Conservation (phyloP, 192 early-diverging fungal genomes). For the Spizellomyces sp. region DNA sequence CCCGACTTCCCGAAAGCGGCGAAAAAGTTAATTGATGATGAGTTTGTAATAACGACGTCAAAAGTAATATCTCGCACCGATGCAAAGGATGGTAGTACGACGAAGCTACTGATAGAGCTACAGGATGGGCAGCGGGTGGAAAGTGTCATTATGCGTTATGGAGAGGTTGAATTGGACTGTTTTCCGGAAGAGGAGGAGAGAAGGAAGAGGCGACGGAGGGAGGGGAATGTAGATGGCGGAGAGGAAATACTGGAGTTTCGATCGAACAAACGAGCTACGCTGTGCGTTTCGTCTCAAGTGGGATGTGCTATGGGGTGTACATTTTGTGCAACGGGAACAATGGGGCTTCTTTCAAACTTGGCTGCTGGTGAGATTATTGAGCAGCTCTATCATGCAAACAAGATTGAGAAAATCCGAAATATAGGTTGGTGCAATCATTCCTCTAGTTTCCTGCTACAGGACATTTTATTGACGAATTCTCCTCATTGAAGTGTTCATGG, state of each 20-base stretch:
- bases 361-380: slow-evolving; percentile 58
- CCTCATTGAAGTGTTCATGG: slow-evolving; percentile 24
- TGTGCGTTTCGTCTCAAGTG: slow-evolving; percentile 57
- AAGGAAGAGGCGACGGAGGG: slow-evolving; percentile 17
- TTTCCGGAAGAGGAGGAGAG: slow-evolving; percentile 49
- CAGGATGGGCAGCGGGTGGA: slow-evolving; percentile 61
- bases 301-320: slow-evolving; percentile 64
- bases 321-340: slow-evolving; percentile 62
- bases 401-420: slow-evolving; percentile 54
- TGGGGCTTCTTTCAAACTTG: slow-evolving; percentile 55
- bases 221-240: slow-evolving; percentile 23
- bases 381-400: slow-evolving; percentile 54
- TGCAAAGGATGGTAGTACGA: slow-evolving; percentile 53
- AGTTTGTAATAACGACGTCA: slow-evolving; percentile 50
- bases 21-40: slow-evolving; percentile 38
- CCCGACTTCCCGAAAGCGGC: slow-evolving; percentile 48
- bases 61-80: slow-evolving; percentile 45
- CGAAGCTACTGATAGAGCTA: slow-evolving; percentile 59
- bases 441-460: too few species aligned
- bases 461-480: too few species aligned
- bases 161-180: slow-evolving; percentile 41
- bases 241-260: slow-evolving; percentile 39
- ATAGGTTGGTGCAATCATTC: slow-evolving; percentile 29
- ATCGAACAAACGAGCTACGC: slow-evolving; percentile 52
- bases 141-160: slow-evolving; percentile 62